phyloP scores from a whole-genome alignment of 1,139 yeast species.

The Sugiyamaella grinbergsii region DNA sequence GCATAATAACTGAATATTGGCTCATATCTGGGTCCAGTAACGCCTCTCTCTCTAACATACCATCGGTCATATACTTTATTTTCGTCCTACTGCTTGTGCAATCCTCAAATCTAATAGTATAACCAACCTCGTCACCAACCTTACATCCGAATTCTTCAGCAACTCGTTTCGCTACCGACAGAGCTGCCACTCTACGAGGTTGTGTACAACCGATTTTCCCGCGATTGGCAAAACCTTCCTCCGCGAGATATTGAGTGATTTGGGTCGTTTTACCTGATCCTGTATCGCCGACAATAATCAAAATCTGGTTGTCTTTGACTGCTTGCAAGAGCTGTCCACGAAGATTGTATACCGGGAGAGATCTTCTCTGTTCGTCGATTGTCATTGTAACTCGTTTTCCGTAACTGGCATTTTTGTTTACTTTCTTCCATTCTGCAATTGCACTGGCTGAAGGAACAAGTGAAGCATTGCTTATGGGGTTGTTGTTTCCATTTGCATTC shows the following conservation, averaged over 20 bases:
- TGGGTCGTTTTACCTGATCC: constrained; percentile 98
- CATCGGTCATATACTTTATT: constrained; percentile 93
- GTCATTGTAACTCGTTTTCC: constrained; percentile 42
- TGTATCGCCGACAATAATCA: constrained; percentile 88
- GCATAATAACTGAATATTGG: constrained; percentile 78
- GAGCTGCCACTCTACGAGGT: constrained; percentile 95
- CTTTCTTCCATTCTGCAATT: constrained; percentile 32
- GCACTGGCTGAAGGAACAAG: constrained; percentile 25
- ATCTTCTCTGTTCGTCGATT: constrained; percentile 65
- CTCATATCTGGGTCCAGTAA: constrained; percentile 71
- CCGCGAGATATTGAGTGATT: constrained; percentile 78
- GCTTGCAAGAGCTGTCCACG: constrained; percentile 59
- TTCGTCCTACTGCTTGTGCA: constrained; percentile 58
- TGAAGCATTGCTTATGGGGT: neutral
- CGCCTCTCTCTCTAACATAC: constrained; percentile 87
- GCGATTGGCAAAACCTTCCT: constrained; percentile 62
- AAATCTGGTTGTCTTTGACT: constrained; percentile 70
- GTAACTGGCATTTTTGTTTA: constrained; percentile 23
- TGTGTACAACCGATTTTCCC: constrained; percentile 86
- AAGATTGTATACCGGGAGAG: constrained; percentile 72
- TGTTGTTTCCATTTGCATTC: neutral
- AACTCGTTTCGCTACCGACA: constrained; percentile 88
- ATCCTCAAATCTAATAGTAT: constrained; percentile 85
- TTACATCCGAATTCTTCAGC: constrained; percentile 74
- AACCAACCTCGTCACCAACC: constrained; percentile 85